Percentiles rank a stretch among this genome's conserved stretches.
Evolutionary conservation across 352 stramenopile genomes (phyloP).

Genomic region (Thraustochytrium sp.): DNA sequence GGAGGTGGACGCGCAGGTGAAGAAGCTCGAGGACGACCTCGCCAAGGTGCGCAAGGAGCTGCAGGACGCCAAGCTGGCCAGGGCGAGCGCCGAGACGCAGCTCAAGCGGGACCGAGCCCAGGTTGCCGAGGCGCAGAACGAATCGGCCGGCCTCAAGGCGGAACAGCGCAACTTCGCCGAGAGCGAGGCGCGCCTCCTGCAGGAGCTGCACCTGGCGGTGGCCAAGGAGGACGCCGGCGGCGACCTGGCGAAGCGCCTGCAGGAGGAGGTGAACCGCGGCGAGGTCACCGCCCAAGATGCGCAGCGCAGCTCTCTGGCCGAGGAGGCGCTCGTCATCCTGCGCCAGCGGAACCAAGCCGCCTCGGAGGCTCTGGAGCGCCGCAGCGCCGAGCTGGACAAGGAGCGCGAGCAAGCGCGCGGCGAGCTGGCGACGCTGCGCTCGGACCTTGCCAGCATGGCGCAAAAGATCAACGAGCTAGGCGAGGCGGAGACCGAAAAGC

Average conservation of each 20-base stretch:
- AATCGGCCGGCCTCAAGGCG: neutral
- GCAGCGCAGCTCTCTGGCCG: neutral
- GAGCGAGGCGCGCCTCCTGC: slow-evolving; percentile 35
- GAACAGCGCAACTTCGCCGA: neutral
- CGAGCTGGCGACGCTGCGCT: neutral
- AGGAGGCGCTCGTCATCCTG: neutral
- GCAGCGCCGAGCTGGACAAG: neutral
- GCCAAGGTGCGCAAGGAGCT: slow-evolving; percentile 47
- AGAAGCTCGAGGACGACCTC: neutral
- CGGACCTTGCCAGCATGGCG: neutral
- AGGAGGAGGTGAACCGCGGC: neutral
- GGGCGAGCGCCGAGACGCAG: slow-evolving; percentile 57
- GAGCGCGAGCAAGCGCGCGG: neutral
- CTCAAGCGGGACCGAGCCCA: slow-evolving; percentile 47
- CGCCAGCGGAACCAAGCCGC: neutral
- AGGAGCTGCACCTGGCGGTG: neutral
- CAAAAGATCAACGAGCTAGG: neutral
- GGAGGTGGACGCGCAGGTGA: too few species aligned
- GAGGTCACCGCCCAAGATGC: neutral
- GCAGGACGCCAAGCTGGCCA: slow-evolving; percentile 54
- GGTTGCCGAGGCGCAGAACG: neutral
- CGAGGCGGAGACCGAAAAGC: neutral
- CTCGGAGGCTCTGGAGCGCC: neutral
- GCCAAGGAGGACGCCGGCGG: neutral
- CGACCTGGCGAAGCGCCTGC: neutral